Evolutionary conservation across 495 filamentous ascomycete species (phyloP), one percentile per base, ranked within the genome.

Genomic region (Achaetomiella virescens): DNA sequence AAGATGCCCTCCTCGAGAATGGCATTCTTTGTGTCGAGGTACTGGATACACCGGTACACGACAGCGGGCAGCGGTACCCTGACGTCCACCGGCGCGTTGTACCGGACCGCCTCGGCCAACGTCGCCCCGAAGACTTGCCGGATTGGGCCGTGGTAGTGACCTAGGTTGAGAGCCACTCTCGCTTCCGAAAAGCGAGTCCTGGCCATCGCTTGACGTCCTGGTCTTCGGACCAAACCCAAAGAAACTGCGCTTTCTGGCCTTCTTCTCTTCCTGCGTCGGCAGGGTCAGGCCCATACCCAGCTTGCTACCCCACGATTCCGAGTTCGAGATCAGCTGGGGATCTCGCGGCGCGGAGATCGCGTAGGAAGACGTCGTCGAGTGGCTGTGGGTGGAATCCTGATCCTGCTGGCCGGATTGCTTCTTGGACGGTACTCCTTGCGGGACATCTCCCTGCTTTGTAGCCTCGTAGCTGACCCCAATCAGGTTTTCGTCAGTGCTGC

Each of bases 1-100:
- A 98, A 98, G 22, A 98, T 97, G 36, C 93, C 93, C 70, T 98
- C 93, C 68, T 98, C 93, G 20, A 72, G 77, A 17, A 86, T 79
- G 37, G 92, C 95, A 51, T 86, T 83, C 72, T 95, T 90, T 14
- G 84, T 79, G 47, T 88, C 84, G 22, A 98, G 79, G 68, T 96
- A 98, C 67, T 97, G 90, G 58, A 98, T 87, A 62, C 91, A 97
- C 42, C 93, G 87, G 74, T 95, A 97, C 40, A 97, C 91, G 1
- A 97, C 93, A n/a, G 95, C 89, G 8, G 93, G 93, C 33, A 98
- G 75, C 44, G 86, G 82, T 18, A 87, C 82, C 48, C 76, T 76
- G 18, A 88, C 74, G 53, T 88, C 90, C 40, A 78, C 68, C 7
- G 92, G 92, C 14, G 81, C 77, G 58, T 86, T 89, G 64, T 80